These are phyloP conservation scores for Paramyrothecium sp. DNA, from an alignment of 2,329 filamentous ascomycete species.

Conservation along the genomic window DNA sequence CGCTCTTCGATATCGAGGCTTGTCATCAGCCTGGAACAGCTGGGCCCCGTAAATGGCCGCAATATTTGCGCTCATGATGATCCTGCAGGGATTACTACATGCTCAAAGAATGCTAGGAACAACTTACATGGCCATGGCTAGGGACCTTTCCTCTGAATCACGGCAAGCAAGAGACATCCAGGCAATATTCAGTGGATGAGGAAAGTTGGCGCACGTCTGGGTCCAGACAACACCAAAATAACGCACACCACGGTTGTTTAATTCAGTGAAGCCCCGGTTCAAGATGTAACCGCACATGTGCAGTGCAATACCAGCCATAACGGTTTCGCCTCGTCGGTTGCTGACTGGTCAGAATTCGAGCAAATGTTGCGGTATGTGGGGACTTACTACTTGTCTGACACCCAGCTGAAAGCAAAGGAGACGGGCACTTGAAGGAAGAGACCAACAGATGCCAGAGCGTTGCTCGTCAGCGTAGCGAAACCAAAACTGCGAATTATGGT, in stretches of 20 bases:
- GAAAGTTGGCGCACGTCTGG: slow-evolving; percentile 48
- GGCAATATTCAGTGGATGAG: slow-evolving; percentile 53
- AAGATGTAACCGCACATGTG: slow-evolving; percentile 49
- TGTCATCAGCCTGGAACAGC: slow-evolving; percentile 50
- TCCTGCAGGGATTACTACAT: slow-evolving; percentile 20
- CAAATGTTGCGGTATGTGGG: not conserved
- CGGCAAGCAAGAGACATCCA: slow-evolving; percentile 54
- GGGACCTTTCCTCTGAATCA: slow-evolving; percentile 51
- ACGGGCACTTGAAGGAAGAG: slow-evolving; percentile 46
- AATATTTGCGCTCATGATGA: slow-evolving; percentile 59
- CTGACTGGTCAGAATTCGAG: slow-evolving; percentile 13
- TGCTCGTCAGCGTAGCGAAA: slow-evolving; percentile 41
- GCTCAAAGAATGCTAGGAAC: not conserved
- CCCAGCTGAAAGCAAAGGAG: slow-evolving; percentile 45
- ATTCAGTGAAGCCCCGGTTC: slow-evolving; percentile 46
- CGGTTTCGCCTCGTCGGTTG: slow-evolving; percentile 46
- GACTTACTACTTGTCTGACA: slow-evolving; percentile 47
- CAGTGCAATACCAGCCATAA: slow-evolving; percentile 41
- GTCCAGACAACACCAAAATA: slow-evolving; percentile 54
- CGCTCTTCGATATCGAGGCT: slow-evolving; percentile 45
- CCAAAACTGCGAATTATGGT: slow-evolving; percentile 49
- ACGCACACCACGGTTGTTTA: slow-evolving; percentile 34
- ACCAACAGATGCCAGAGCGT: slow-evolving; percentile 52
- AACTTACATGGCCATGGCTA: slow-evolving; percentile 53
- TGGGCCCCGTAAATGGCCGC: slow-evolving; percentile 59